Conservation (phyloP, 2,329 filamentous ascomycete species). For the Botrytis elliptica region DNA sequence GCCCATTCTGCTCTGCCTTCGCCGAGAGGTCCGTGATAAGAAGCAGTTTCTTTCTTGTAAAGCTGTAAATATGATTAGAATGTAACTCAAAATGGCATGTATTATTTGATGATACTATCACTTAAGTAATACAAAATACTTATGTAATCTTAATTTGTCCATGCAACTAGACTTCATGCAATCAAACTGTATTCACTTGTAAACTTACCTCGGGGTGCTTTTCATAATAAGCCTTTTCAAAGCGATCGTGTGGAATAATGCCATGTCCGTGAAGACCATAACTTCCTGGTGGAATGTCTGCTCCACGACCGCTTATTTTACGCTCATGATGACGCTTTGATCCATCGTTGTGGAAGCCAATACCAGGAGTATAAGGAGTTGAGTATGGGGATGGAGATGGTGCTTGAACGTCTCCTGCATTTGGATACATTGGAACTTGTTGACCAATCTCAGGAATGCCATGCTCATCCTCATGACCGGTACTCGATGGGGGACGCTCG, state of each 20-base stretch:
- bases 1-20: conserved; percentile 68
- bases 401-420: conserved; percentile 93
- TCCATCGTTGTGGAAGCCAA: conserved; percentile 55
- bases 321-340: conserved; percentile 60
- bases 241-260: conserved; percentile 69
- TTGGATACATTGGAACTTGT: conserved; percentile 88
- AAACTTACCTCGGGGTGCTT: conserved; percentile 71
- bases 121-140: background rate
- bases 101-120: background rate
- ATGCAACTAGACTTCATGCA: background rate
- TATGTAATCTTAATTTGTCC: background rate
- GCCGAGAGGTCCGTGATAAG: conserved; percentile 47
- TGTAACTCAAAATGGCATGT: background rate
- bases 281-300: conserved; percentile 76
- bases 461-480: conserved; percentile 64
- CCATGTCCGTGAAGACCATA: conserved; percentile 93
- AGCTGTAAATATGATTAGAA: conserved; percentile 39
- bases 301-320: conserved; percentile 70
- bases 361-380: conserved; percentile 34
- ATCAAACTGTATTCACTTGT: background rate
- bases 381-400: conserved; percentile 70
- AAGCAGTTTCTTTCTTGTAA: conserved; percentile 64
- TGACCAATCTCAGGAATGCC: conserved; percentile 91
- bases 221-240: conserved; percentile 88
- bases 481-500: conserved; percentile 54